Percentiles rank a stretch among this genome's conserved stretches.
Evolutionary conservation across 202 grass and related monocot genomes (phyloP).

Genomic region (Carex sylvatica): DNA sequence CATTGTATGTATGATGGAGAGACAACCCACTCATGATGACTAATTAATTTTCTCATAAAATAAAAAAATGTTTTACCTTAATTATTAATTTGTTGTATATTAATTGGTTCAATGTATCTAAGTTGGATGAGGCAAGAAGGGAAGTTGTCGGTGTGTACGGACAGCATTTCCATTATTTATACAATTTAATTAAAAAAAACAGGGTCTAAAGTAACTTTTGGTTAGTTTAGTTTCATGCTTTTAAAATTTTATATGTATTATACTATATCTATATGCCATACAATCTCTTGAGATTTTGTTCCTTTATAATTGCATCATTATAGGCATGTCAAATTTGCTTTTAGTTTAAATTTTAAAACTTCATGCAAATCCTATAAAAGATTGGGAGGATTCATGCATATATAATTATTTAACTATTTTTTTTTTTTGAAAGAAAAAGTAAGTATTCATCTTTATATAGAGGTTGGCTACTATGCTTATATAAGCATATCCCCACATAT

Average conservation of each 20-base stretch:
- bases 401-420: too few relatives aligned
- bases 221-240: not conserved
- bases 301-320: not conserved
- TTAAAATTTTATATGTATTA: not conserved
- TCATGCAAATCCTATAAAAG: not conserved
- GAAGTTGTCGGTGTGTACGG: not conserved
- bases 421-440: too few relatives aligned
- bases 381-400: too few relatives aligned
- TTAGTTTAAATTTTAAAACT: not conserved
- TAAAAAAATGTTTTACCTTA: not conserved
- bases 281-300: not conserved
- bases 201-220: not conserved
- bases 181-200: not conserved
- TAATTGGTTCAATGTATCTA: not conserved
- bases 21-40: not conserved
- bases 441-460: too few relatives aligned
- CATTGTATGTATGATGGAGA: conserved; percentile 17
- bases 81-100: not conserved
- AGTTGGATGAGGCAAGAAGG: not conserved
- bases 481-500: too few relatives aligned
- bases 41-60: not conserved
- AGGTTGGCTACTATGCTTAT: too few relatives aligned
- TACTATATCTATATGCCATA: not conserved
- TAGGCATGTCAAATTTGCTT: not conserved
- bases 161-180: too few relatives aligned